These are phyloP conservation scores for Tolypocladium album DNA, from an alignment of 2,329 filamentous ascomycete species.

Conservation along the genomic window DNA sequence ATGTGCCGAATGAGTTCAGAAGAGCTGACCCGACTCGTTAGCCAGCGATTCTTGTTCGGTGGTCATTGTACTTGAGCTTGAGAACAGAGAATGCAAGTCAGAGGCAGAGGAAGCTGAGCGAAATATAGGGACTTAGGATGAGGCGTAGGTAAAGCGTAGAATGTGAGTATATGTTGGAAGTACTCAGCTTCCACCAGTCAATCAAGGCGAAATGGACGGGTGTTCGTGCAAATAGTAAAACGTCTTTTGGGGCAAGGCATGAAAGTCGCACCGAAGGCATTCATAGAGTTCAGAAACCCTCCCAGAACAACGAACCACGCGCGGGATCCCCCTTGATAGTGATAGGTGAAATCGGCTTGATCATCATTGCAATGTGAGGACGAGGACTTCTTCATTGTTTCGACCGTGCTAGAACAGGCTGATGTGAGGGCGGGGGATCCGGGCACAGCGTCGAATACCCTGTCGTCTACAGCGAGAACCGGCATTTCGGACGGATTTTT, in stretches of 20 bases:
- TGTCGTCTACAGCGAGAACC: slow-evolving; percentile 5
- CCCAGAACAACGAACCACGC: slow-evolving; percentile 21
- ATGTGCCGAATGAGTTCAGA: slow-evolving; percentile 40
- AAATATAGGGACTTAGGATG: too few relatives aligned
- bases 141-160: neutral
- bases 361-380: neutral
- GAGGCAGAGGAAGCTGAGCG: too few relatives aligned
- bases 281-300: slow-evolving; percentile 17
- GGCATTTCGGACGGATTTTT: neutral
- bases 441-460: neutral
- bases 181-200: neutral
- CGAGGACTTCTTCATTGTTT: neutral
- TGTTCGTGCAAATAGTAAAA: neutral
- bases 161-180: neutral
- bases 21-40: slow-evolving; percentile 8
- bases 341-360: neutral
- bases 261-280: slow-evolving; percentile 14
- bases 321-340: slow-evolving; percentile 11
- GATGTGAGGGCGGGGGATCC: neutral
- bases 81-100: too few relatives aligned
- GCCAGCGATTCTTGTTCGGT: neutral
- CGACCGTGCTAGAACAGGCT: neutral
- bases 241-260: neutral
- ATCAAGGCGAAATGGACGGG: neutral
- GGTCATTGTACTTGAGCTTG: neutral